These are phyloP conservation scores for Orbilia blumenaviensis DNA, from an alignment of 2,329 filamentous ascomycete genomes.

Conservation along the genomic window DNA sequence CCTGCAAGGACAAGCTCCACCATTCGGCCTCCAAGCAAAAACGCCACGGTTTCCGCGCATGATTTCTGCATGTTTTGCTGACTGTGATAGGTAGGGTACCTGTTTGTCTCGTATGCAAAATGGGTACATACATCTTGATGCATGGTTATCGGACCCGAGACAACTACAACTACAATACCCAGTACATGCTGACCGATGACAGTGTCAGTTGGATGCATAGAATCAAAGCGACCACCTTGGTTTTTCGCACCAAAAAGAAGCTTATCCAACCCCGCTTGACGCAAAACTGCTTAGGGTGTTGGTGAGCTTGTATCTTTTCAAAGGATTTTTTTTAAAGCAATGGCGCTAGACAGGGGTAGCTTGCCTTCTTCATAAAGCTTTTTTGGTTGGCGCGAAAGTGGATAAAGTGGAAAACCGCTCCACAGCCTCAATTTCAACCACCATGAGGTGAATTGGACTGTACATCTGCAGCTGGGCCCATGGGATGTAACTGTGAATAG, in stretches of 20 bases:
- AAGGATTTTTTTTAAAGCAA: constrained; percentile 38
- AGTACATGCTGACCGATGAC: background rate
- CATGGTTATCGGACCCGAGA: background rate
- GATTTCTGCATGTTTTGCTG: background rate
- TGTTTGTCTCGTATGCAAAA: constrained; percentile 12
- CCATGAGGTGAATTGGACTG: background rate
- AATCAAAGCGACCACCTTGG: constrained; percentile 23
- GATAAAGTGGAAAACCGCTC: background rate
- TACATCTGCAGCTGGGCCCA: background rate
- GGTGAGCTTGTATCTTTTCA: constrained; percentile 18
- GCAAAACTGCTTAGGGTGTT: too few species aligned
- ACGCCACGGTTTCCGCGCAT: background rate
- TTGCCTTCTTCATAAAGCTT: background rate
- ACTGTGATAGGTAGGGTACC: background rate
- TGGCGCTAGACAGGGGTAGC: constrained; percentile 42
- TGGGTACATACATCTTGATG: too few species aligned
- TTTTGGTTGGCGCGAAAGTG: background rate
- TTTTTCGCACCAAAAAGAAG: background rate
- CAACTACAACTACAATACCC: too few species aligned
- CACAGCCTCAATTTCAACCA: constrained; percentile 20
- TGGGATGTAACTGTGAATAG: background rate
- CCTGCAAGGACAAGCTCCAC: background rate
- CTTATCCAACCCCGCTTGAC: constrained; percentile 33
- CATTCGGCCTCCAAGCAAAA: background rate
- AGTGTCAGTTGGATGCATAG: background rate